Evolutionary conservation across 2,329 filamentous ascomycete genomes (phyloP).

Genomic region (Clonostachys rosea): DNA sequence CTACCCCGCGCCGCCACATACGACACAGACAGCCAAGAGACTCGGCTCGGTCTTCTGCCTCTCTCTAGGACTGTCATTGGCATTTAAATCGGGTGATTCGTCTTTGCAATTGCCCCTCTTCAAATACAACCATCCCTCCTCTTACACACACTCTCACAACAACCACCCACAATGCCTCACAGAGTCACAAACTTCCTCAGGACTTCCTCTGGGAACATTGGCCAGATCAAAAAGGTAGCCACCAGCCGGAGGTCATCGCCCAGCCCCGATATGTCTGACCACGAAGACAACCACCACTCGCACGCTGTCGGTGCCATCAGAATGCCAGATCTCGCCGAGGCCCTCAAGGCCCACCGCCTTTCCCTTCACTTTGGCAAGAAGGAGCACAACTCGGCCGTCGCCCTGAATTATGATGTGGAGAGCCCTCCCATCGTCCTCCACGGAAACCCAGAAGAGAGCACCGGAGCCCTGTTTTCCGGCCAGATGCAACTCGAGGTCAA

Average conservation of each 20-base stretch:
- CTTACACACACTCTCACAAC: not conserved
- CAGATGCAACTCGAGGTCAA: conserved; percentile 71
- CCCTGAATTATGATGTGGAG: conserved; percentile 63
- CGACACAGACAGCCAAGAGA: too few relatives aligned
- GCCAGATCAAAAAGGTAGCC: conserved; percentile 38
- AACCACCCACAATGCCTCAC: conserved; percentile 44
- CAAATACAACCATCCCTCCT: not conserved
- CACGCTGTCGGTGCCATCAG: conserved; percentile 15
- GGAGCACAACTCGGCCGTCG: conserved; percentile 32
- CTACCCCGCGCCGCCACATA: too few relatives aligned
- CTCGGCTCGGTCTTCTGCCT: too few relatives aligned
- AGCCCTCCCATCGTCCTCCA: conserved; percentile 85
- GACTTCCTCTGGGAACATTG: conserved; percentile 49
- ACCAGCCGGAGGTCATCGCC: conserved; percentile 18
- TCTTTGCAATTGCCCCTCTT: too few relatives aligned
- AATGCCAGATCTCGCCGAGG: conserved; percentile 30
- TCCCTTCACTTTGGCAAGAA: conserved; percentile 35
- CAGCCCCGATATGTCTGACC: conserved; percentile 27
- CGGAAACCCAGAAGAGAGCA: conserved; percentile 68
- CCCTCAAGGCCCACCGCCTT: conserved; percentile 34
- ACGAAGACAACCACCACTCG: conserved; percentile 13
- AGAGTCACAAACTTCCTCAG: conserved; percentile 53
- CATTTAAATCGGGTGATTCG: too few relatives aligned
- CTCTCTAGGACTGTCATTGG: too few relatives aligned
- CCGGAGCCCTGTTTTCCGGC: conserved; percentile 80